Evolutionary conservation across 257 asterid genomes (phyloP), one percentile per base, ranked within the genome.

Genomic region (Asclepias syriaca): DNA sequence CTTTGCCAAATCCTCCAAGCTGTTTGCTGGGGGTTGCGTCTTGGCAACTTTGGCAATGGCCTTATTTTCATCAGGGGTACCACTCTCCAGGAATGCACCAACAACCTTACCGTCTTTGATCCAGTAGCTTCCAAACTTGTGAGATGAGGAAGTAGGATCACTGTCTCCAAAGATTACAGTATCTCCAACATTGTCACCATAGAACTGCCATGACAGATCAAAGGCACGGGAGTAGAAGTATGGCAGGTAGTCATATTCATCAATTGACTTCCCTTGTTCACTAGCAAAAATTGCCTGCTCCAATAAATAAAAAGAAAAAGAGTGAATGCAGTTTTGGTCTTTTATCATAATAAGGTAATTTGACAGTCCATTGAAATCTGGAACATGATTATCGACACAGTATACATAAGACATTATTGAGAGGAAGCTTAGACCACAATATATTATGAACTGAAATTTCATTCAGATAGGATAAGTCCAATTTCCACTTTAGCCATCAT

Each of bases 41-140:
- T 82, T 81, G 19, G 97, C 97, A 50, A 93, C 89, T 72, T 87
- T 89, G 54, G 96, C 96, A 66, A 93, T 84, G 6, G 98, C 95
- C 80, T 80, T 85, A 85, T 93, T 89, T 77, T 93, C 98, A 55
- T 89, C 97, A 0, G 97, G 90, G 24, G 92, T 84, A 22, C 98
- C 98, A 24, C 97, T 81, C 85, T 90, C 97, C 79, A 90, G 76
- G 84, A 93, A 93, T 65, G 71, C 97, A 51, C 97, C 98, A 3
- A 87, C 82, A 5, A 93, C 91, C 74, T 90, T 90, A 34, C 98
- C 95, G 12, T 90, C 89, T 76, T 89, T 84, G 85, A 90, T 86
- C 98, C 98, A 90, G 72, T 90, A 93, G 54, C 90, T 45, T 65
- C 98, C 98, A 48, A 93, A 93, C 81, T 87, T 93, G 92, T 89